Percentiles rank a stretch among this genome's conserved stretches.
These are phyloP conservation scores for Neofusicoccum laricinum DNA, from an alignment of 2,329 filamentous ascomycete species.

Conservation along the genomic window DNA sequence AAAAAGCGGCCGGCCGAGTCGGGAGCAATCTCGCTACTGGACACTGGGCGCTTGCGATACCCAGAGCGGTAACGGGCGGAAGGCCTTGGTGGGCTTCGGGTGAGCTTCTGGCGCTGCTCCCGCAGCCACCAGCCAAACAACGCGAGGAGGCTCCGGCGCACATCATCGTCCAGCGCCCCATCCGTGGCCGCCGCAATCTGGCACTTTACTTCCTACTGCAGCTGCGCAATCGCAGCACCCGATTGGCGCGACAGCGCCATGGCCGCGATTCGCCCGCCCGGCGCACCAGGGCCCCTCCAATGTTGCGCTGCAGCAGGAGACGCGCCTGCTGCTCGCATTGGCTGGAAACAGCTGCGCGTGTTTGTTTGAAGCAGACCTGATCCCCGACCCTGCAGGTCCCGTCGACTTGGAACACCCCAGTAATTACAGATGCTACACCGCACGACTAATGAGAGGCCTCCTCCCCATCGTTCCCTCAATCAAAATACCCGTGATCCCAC, in stretches of 20 bases:
- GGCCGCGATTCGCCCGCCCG: background rate
- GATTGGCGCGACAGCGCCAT: background rate
- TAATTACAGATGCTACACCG: constrained; percentile 3
- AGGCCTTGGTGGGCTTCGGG: background rate
- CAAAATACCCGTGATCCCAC: background rate
- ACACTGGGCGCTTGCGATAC: background rate
- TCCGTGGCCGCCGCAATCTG: background rate
- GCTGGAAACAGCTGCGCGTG: background rate
- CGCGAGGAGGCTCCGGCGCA: background rate
- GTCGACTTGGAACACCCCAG: constrained; percentile 9
- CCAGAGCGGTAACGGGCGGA: background rate
- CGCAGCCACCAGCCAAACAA: background rate
- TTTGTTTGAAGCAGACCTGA: background rate
- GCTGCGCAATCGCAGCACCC: background rate
- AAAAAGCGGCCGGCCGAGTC: background rate
- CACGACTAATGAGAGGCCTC: background rate
- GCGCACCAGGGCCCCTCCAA: background rate
- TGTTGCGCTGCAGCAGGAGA: background rate
- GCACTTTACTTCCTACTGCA: background rate
- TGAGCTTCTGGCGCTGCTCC: background rate
- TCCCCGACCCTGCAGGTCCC: background rate
- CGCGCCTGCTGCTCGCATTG: background rate
- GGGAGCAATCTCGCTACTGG: constrained; percentile 3
- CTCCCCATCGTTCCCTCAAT: background rate
- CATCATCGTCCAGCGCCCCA: background rate